Evolutionary conservation across 2,329 filamentous ascomycete genomes (phyloP).

Genomic region (Verticillium albo-atrum): DNA sequence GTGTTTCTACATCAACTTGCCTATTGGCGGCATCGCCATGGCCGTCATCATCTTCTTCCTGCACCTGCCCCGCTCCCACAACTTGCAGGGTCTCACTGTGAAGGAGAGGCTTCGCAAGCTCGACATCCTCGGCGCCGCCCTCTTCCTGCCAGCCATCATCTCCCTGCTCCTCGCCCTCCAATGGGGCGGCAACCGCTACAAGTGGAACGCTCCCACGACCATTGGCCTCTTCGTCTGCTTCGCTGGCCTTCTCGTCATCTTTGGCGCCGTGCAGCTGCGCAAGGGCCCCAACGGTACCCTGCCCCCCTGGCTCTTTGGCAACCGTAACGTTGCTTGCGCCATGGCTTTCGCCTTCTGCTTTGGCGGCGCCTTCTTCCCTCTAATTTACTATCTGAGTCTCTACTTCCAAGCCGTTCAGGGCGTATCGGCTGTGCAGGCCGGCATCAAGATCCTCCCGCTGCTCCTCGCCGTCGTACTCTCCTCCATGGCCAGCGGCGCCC

Average conservation of each 20-base stretch:
- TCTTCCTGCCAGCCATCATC: slow-evolving; percentile 48
- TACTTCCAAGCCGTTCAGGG: slow-evolving; percentile 52
- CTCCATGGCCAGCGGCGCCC: slow-evolving; percentile 36
- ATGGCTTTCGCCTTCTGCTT: slow-evolving; percentile 42
- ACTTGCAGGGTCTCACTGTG: slow-evolving; percentile 26
- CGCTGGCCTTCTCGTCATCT: slow-evolving; percentile 39
- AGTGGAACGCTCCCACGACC: slow-evolving; percentile 44
- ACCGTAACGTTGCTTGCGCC: slow-evolving; percentile 34
- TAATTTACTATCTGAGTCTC: slow-evolving; percentile 49
- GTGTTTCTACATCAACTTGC: slow-evolving; percentile 45
- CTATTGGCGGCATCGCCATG: slow-evolving; percentile 43
- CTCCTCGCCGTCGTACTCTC: slow-evolving; percentile 45
- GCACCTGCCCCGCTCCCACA: slow-evolving; percentile 27
- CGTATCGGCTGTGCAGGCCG: slow-evolving; percentile 46
- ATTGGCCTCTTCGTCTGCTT: slow-evolving; percentile 48
- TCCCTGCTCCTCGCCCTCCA: slow-evolving; percentile 52
- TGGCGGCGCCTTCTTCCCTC: slow-evolving; percentile 45
- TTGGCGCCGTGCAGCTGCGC: slow-evolving; percentile 40
- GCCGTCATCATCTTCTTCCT: slow-evolving; percentile 43
- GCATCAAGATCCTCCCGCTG: slow-evolving; percentile 50
- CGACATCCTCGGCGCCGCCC: slow-evolving; percentile 43
- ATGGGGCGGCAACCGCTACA: slow-evolving; percentile 48
- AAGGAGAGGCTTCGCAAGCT: slow-evolving; percentile 36
- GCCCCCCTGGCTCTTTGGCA: slow-evolving; percentile 42
- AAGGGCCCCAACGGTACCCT: slow-evolving; percentile 44